Conservation (phyloP, 1,284 basidiomycete genomes). For the Heterobasidion annosum region DNA sequence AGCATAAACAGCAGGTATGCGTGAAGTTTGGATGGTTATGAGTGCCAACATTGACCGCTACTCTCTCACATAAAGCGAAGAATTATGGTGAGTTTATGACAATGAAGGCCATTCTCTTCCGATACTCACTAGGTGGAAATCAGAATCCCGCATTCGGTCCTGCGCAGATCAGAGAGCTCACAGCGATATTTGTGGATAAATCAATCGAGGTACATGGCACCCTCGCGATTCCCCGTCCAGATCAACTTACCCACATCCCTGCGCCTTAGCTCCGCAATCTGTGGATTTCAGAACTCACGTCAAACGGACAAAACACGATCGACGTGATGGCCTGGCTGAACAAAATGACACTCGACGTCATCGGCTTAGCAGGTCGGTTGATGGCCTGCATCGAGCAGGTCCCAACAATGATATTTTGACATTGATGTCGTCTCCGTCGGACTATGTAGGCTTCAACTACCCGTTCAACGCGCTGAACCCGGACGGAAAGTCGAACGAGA, state of each 20-base stretch:
- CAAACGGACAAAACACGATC: constrained; percentile 14
- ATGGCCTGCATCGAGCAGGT: neutral
- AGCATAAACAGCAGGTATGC: constrained; percentile 39
- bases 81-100: constrained; percentile 20
- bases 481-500: constrained; percentile 24
- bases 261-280: constrained; percentile 17
- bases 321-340: constrained; percentile 34
- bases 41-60: neutral
- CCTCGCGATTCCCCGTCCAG: neutral
- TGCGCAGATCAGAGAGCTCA: constrained; percentile 22
- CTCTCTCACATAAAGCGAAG: constrained; percentile 14
- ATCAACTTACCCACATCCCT: neutral
- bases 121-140: neutral
- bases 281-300: constrained; percentile 10
- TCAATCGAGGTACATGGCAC: constrained; percentile 16
- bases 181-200: constrained; percentile 23
- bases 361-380: constrained; percentile 34
- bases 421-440: neutral
- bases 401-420: neutral
- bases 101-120: neutral
- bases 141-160: constrained; percentile 26
- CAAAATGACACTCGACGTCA: constrained; percentile 39
- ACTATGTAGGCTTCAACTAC: constrained; percentile 38
- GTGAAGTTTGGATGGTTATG: neutral
- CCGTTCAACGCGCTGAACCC: constrained; percentile 30